Evolutionary conservation across 2,329 filamentous ascomycete genomes (phyloP), one percentile per base, ranked within the genome.

Genomic region (Hypomyces rosellus): DNA sequence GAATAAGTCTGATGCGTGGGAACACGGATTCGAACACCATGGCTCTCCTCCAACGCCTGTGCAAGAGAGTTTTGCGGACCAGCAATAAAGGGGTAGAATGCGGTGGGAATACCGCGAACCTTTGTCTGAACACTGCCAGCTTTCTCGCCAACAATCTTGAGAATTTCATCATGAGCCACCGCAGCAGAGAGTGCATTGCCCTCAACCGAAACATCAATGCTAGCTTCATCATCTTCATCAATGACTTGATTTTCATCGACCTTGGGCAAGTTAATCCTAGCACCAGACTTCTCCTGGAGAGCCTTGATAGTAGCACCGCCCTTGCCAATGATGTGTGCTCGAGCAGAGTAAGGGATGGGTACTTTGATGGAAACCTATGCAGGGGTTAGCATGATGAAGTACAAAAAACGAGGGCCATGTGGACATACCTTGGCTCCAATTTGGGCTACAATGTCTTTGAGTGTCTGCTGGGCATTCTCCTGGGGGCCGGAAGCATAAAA

Each of bases 81-180:
- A 20, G 89, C 86, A 67, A 99, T 85, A 74, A 99, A 99, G 47
- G 92, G 92, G 70, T 93, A 99, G 69, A 93, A 95, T 65, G 96
- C 90, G 22, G 89, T 81, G 7, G 93, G 91, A 53, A 99, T 86
- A 45, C 85, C 84, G 68, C 85, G 89, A 57, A 99, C 71, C 60
- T 88, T 89, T 51, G 89, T 78, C 70, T 82, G 93, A 63, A 91
- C 81, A 59, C 86, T 92, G 49, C 89, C 86, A 48, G 88, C 84
- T 55, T 89, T 85, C 69, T 96, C 90, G 60, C 86, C 86, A 50
- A 89, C 89, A 65, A 97, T 96, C 61, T 85, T 86, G 62, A 89
- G 78, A 61, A 99, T 93, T 60, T 89, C 86, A 51, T 88, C 83
- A 54, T 84, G 84, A 50, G 93, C 93, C 68, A 89, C 82, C 57